Percentiles rank a stretch among this genome's conserved stretches.
These are phyloP conservation scores for Discostella stelligeroides DNA, from an alignment of 108 stramenopile genomes.

Conservation along the genomic window DNA sequence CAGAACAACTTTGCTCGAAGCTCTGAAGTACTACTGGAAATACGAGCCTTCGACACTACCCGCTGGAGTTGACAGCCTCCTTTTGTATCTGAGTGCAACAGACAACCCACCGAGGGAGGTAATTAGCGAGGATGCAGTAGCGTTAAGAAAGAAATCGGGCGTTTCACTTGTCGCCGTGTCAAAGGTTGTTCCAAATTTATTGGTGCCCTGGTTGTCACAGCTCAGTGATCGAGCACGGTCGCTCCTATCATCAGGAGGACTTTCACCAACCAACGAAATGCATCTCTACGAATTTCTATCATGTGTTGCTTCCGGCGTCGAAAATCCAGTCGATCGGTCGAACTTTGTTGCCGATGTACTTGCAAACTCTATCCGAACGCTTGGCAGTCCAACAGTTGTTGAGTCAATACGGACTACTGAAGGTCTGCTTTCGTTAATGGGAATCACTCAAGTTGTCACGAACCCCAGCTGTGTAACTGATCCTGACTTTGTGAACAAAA, in stretches of 20 bases:
- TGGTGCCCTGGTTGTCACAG: conserved; percentile 85
- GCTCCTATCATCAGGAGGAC: conserved; percentile 60
- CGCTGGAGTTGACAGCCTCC: conserved; percentile 71
- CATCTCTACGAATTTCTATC: conserved; percentile 88
- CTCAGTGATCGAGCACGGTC: conserved; percentile 72
- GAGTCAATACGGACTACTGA: conserved; percentile 64
- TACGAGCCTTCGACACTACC: conserved; percentile 80
- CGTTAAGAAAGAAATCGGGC: conserved; percentile 80
- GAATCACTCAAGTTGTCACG: conserved; percentile 61
- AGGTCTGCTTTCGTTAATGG: conserved; percentile 60
- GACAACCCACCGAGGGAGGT: conserved; percentile 33
- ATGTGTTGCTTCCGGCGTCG: conserved; percentile 83
- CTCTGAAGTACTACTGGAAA: conserved; percentile 78
- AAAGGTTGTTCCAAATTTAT: conserved; percentile 70
- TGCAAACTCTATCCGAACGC: conserved; percentile 59
- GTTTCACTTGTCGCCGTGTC: conserved; percentile 77
- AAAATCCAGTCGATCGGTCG: conserved; percentile 71
- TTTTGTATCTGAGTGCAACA: conserved; percentile 68
- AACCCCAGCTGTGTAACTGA: conserved; percentile 73
- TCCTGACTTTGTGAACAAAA: conserved; percentile 62
- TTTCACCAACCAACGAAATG: conserved; percentile 83
- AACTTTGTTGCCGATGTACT: conserved; percentile 84
- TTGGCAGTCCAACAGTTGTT: conserved; percentile 60
- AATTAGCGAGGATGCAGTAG: conserved; percentile 69
- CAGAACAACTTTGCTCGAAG: conserved; percentile 67